Evolutionary conservation across 768 basidiomycete species (phyloP).

Genomic region (Termitomyces sp.): DNA sequence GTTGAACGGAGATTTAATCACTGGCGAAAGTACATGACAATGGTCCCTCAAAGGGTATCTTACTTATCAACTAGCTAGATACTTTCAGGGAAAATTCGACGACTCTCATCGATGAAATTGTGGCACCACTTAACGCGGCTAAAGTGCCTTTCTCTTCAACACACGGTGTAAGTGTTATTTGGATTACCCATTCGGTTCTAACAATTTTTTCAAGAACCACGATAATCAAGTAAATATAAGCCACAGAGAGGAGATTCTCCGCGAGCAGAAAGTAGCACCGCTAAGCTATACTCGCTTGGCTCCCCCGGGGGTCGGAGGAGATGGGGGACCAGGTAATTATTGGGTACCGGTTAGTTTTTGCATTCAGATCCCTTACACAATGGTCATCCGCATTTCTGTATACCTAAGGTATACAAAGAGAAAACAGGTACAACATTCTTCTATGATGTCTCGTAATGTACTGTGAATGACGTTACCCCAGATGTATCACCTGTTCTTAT

Average conservation of each 20-base stretch:
- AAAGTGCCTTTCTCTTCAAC: constrained; percentile 62
- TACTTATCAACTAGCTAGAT: constrained; percentile 28
- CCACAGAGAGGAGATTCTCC: constrained; percentile 58
- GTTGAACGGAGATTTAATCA: constrained; percentile 69
- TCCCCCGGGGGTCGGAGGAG: constrained; percentile 58
- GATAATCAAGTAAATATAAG: constrained; percentile 72
- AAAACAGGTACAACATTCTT: constrained; percentile 21
- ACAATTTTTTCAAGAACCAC: constrained; percentile 46
- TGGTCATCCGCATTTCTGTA: not conserved
- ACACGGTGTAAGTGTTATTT: constrained; percentile 46
- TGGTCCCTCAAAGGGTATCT: not conserved
- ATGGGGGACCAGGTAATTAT: constrained; percentile 62
- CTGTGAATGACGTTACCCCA: constrained; percentile 3
- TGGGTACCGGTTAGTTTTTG: constrained; percentile 68
- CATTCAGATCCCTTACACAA: not conserved
- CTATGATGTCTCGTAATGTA: not conserved
- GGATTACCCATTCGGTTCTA: not conserved
- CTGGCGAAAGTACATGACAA: constrained; percentile 49
- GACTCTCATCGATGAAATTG: constrained; percentile 55
- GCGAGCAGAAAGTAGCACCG: constrained; percentile 51
- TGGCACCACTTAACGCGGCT: constrained; percentile 51
- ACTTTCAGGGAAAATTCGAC: constrained; percentile 67
- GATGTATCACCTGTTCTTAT: constrained; percentile 49
- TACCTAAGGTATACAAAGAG: constrained; percentile 35
- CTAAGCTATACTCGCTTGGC: constrained; percentile 59